phyloP scores from a whole-genome alignment of 1,284 basidiomycete species.

The Cerioporus squamosus region DNA sequence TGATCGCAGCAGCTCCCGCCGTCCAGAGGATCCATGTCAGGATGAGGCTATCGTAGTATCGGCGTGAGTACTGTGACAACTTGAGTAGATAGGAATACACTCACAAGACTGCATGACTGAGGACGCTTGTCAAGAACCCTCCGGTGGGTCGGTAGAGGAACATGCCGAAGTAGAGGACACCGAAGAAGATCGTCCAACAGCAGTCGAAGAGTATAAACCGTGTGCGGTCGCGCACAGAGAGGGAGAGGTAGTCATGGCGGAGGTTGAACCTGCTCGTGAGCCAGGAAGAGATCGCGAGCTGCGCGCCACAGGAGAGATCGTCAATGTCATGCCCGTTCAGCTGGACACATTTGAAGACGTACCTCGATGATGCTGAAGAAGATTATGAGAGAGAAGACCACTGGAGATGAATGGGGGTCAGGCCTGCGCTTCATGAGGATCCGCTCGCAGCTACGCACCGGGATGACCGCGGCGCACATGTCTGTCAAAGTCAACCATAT shows the following conservation, averaged over 20 bases:
- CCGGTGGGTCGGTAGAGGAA: conserved; percentile 53
- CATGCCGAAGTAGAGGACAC: conserved; percentile 52
- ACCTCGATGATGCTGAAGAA: conserved; percentile 65
- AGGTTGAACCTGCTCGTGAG: conserved; percentile 60
- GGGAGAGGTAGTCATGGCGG: conserved; percentile 55
- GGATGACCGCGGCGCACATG: conserved; percentile 55
- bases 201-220: conserved; percentile 71
- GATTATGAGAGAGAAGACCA: conserved; percentile 57
- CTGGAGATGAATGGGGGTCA: conserved; percentile 30
- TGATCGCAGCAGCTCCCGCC: conserved; percentile 59
- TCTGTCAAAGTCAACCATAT: conserved; percentile 43
- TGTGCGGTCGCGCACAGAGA: conserved; percentile 59
- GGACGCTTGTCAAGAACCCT: conserved; percentile 59
- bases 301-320: background rate
- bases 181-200: conserved; percentile 69
- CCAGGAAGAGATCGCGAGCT: conserved; percentile 75
- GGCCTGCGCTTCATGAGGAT: background rate
- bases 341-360: conserved; percentile 10
- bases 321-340: background rate
- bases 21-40: conserved; percentile 58
- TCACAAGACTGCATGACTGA: conserved; percentile 66
- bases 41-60: conserved; percentile 45
- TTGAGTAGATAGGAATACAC: conserved; percentile 28
- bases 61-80: background rate
- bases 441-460: conserved; percentile 39